phyloP scores from a whole-genome alignment of 305 asterid genomes.

The Fraxinus albicans region DNA sequence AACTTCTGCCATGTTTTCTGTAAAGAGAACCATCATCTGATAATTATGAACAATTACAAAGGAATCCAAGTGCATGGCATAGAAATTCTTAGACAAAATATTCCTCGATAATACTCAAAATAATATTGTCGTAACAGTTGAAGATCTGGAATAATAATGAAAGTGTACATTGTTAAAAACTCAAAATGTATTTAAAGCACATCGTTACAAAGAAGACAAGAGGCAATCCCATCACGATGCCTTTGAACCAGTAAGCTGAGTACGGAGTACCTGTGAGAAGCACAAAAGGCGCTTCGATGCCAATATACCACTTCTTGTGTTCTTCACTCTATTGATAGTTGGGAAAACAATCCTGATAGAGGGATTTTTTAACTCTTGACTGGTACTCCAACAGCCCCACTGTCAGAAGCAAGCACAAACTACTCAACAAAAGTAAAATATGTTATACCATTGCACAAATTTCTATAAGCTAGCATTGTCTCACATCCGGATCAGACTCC shows the following conservation, averaged over 20 bases:
- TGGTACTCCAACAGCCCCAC: constrained; percentile 97
- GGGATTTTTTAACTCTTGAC: constrained; percentile 78
- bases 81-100: not conserved
- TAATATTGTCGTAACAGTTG: not conserved
- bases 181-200: constrained; percentile 3
- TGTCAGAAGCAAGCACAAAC: constrained; percentile 40
- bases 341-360: constrained; percentile 71
- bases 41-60: not conserved
- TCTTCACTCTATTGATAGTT: constrained; percentile 77
- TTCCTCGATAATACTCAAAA: not conserved
- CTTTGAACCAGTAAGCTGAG: not conserved
- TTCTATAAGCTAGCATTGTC: constrained; percentile 20
- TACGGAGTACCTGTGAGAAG: constrained; percentile 68
- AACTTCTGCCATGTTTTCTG: constrained; percentile 96
- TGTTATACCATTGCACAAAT: constrained; percentile 3
- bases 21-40: not conserved
- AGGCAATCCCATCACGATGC: not conserved
- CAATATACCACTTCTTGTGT: constrained; percentile 54
- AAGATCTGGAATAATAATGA: not conserved
- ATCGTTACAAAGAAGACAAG: not conserved
- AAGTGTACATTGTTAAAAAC: not conserved
- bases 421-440: constrained; percentile 24
- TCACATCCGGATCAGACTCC: constrained; percentile 90
- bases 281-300: constrained; percentile 70
- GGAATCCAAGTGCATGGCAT: constrained; percentile 1